These are phyloP conservation scores for Sphaceloma murrayae DNA, from an alignment of 2,329 filamentous ascomycete species.

Conservation along the genomic window DNA sequence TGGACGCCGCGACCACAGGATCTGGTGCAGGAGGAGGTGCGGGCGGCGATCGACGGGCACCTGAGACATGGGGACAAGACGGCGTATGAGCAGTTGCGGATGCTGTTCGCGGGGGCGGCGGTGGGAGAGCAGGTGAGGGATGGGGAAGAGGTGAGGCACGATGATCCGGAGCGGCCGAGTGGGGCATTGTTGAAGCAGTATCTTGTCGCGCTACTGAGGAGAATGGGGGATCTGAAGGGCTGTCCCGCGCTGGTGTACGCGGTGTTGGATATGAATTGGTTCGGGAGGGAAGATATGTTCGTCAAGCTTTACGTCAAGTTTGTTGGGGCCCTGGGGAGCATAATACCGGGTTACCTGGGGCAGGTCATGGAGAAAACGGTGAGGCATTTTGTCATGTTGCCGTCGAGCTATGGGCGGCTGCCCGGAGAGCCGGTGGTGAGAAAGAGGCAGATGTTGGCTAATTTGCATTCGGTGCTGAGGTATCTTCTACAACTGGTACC, in stretches of 20 bases:
- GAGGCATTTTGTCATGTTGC: conserved; percentile 58
- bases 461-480: conserved; percentile 66
- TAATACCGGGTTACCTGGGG: conserved; percentile 68
- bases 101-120: conserved; percentile 42
- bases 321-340: conserved; percentile 59
- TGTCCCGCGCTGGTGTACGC: conserved; percentile 51
- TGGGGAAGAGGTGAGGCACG: conserved; percentile 21
- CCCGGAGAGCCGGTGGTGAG: conserved; percentile 49
- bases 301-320: conserved; percentile 48
- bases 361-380: conserved; percentile 72
- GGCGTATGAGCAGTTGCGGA: conserved; percentile 48
- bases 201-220: conserved; percentile 48
- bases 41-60: conserved; percentile 37
- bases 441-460: conserved; percentile 55
- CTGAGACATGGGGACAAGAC: conserved; percentile 40
- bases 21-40: conserved; percentile 52
- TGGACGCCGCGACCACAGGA: conserved; percentile 45
- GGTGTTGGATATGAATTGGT: conserved; percentile 50
- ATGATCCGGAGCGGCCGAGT: conserved; percentile 39
- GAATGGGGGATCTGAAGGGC: conserved; percentile 45
- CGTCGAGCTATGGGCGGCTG: conserved; percentile 44
- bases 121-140: conserved; percentile 26
- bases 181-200: conserved; percentile 48
- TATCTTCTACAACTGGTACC: conserved; percentile 75
- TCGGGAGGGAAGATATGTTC: conserved; percentile 52